Conservation (phyloP, 2,329 filamentous ascomycete species). For the Orbilia brochopaga region DNA sequence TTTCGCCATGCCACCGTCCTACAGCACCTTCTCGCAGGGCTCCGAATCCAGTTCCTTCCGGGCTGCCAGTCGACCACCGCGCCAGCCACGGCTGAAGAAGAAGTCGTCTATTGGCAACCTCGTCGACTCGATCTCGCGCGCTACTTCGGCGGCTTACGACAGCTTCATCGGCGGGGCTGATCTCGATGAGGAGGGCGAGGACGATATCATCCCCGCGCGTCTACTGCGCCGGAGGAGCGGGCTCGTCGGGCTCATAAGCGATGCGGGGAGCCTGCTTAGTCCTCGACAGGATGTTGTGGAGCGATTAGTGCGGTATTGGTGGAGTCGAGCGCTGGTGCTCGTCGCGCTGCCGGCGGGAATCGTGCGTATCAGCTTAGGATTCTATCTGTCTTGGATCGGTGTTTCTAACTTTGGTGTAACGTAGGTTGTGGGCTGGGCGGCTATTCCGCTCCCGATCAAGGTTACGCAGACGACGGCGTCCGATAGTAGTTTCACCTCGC, state of each 20-base stretch:
- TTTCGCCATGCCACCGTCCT: slow-evolving; percentile 16
- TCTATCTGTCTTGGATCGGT: neutral
- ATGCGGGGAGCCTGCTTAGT: slow-evolving; percentile 63
- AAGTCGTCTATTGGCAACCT: slow-evolving; percentile 41
- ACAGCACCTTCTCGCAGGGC: slow-evolving; percentile 37
- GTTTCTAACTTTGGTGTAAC: slow-evolving; percentile 10
- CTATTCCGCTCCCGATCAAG: slow-evolving; percentile 56
- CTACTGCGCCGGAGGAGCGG: slow-evolving; percentile 19
- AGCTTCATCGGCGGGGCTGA: slow-evolving; percentile 30
- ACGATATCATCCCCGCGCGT: slow-evolving; percentile 17
- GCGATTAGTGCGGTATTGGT: slow-evolving; percentile 68
- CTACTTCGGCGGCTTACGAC: slow-evolving; percentile 44
- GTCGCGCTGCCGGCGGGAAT: slow-evolving; percentile 68
- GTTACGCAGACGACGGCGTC: slow-evolving; percentile 49
- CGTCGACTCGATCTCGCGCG: slow-evolving; percentile 39
- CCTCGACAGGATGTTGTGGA: slow-evolving; percentile 67
- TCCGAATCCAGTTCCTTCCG: slow-evolving; percentile 39
- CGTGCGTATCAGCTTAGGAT: slow-evolving; percentile 59
- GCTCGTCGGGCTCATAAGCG: slow-evolving; percentile 33
- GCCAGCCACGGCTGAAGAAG: slow-evolving; percentile 36
- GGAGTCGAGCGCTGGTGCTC: slow-evolving; percentile 67
- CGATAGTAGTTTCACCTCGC: slow-evolving; percentile 14
- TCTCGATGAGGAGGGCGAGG: slow-evolving; percentile 27
- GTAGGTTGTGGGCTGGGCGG: slow-evolving; percentile 37
- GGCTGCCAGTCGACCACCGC: slow-evolving; percentile 18